Evolutionary conservation across 768 basidiomycete species (phyloP).

Genomic region (Thelephora aurantiotincta): DNA sequence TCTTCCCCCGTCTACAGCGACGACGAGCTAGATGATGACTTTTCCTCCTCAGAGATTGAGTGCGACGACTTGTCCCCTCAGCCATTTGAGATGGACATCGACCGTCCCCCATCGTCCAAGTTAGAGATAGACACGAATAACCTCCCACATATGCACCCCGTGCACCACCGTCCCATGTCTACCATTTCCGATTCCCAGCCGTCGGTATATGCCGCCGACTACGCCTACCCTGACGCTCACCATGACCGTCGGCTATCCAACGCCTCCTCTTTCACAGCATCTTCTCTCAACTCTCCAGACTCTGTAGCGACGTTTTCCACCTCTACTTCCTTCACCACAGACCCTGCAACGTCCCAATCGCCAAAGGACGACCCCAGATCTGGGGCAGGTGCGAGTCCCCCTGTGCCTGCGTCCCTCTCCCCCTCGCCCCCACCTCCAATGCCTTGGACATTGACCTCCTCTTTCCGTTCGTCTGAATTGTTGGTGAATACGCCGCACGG

Average conservation of each 20-base stretch:
- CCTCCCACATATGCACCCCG: conserved; percentile 37
- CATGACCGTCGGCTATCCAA: conserved; percentile 19
- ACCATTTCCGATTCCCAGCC: conserved; percentile 7
- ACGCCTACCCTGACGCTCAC: conserved; percentile 9
- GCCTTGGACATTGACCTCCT: conserved; percentile 15
- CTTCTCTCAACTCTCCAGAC: conserved; percentile 6
- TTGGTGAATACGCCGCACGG: conserved; percentile 21
- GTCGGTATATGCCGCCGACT: conserved; percentile 8
- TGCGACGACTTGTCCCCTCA: conserved; percentile 18
- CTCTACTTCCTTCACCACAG: conserved; percentile 5
- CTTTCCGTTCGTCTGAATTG: conserved; percentile 19
- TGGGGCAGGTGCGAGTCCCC: conserved; percentile 4
- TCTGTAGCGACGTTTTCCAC: conserved; percentile 2
- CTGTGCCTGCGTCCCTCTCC: neutral
- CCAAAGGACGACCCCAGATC: conserved; percentile 5
- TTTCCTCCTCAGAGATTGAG: conserved; percentile 8
- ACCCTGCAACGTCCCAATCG: conserved; percentile 5
- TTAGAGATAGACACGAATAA: neutral
- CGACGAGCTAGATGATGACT: conserved; percentile 16
- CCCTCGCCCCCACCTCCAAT: conserved; percentile 3
- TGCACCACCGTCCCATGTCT: conserved; percentile 10
- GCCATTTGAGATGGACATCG: conserved; percentile 17
- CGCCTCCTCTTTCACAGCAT: conserved; percentile 17
- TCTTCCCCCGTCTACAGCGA: conserved; percentile 14
- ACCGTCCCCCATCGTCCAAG: conserved; percentile 8